Conservation (phyloP, 2,329 filamentous ascomycete genomes). For the Mycogone perniciosa region DNA sequence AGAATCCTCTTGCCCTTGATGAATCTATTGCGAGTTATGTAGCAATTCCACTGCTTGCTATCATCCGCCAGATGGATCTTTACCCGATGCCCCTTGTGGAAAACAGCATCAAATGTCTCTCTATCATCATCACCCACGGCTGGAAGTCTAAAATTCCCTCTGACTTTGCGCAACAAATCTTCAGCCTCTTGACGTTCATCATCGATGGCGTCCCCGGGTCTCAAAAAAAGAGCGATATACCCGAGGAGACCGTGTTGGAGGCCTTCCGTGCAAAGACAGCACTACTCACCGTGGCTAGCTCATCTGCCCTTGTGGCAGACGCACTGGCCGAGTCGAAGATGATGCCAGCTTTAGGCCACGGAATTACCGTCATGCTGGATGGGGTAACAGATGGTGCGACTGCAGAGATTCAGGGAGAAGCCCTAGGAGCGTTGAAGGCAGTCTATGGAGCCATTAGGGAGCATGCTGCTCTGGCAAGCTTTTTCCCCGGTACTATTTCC, state of each 20-base stretch:
- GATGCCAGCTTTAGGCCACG: conserved; percentile 74
- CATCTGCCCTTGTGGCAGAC: conserved; percentile 42
- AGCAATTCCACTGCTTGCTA: conserved; percentile 86
- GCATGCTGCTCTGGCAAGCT: conserved; percentile 69
- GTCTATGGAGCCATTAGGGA: conserved; percentile 62
- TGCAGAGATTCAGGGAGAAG: conserved; percentile 63
- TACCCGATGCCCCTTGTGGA: conserved; percentile 70
- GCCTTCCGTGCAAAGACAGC: conserved; percentile 63
- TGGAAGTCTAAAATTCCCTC: conserved; percentile 69
- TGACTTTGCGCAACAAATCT: conserved; percentile 72
- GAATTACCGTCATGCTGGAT: conserved; percentile 73
- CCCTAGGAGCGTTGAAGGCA: conserved; percentile 56
- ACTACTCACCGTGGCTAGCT: conserved; percentile 55
- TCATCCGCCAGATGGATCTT: conserved; percentile 69
- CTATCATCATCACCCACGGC: conserved; percentile 65
- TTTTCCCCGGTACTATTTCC: conserved; percentile 84
- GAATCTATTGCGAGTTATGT: conserved; percentile 85
- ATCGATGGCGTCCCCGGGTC: conserved; percentile 63
- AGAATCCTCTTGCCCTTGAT: conserved; percentile 54
- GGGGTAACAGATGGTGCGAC: conserved; percentile 59
- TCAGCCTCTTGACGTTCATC: conserved; percentile 78
- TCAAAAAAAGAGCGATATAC: conserved; percentile 37
- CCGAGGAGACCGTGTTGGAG: conserved; percentile 70
- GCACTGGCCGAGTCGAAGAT: conserved; percentile 51
- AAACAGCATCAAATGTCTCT: conserved; percentile 66